Percentiles rank a stretch among this genome's conserved stretches.
Conservation (phyloP, 2,329 filamentous ascomycete species). For the Paraphaeosphaeria sporulosa region DNA sequence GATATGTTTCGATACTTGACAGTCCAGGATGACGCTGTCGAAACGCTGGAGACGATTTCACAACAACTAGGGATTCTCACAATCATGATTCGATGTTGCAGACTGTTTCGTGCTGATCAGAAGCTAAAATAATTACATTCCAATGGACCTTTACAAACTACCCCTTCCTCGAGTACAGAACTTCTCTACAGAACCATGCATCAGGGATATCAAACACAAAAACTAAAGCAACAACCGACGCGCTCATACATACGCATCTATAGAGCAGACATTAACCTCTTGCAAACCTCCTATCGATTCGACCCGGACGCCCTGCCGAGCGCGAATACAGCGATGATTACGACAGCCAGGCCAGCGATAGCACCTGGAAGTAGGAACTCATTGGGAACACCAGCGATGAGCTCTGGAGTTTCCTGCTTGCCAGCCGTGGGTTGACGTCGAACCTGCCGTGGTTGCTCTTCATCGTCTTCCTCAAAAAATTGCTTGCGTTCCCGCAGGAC, state of each 20-base stretch:
- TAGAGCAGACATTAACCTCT: neutral
- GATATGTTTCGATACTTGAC: no score
- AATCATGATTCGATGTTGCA: neutral
- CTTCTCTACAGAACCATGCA: constrained; percentile 17
- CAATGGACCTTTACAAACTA: constrained; percentile 4
- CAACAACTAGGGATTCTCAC: no score
- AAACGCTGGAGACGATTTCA: no score
- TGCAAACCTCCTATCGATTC: constrained; percentile 51
- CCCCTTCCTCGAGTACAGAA: constrained; percentile 20
- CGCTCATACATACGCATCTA: neutral
- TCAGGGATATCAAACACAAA: constrained; percentile 32
- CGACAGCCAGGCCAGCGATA: constrained; percentile 92
- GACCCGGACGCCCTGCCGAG: constrained; percentile 69
- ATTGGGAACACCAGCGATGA: constrained; percentile 92
- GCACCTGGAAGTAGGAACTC: constrained; percentile 92
- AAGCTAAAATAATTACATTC: neutral
- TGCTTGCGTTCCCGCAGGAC: constrained; percentile 56
- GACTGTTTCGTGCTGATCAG: neutral
- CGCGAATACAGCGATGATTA: constrained; percentile 92
- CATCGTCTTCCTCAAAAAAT: constrained; percentile 63
- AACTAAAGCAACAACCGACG: constrained; percentile 19
- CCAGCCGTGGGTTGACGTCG: constrained; percentile 53
- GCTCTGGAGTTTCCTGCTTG: constrained; percentile 68
- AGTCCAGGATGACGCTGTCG: no score
- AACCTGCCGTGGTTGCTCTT: constrained; percentile 56